Conservation (phyloP, 306 rosid genomes). For the Nissolia schottii region DNA sequence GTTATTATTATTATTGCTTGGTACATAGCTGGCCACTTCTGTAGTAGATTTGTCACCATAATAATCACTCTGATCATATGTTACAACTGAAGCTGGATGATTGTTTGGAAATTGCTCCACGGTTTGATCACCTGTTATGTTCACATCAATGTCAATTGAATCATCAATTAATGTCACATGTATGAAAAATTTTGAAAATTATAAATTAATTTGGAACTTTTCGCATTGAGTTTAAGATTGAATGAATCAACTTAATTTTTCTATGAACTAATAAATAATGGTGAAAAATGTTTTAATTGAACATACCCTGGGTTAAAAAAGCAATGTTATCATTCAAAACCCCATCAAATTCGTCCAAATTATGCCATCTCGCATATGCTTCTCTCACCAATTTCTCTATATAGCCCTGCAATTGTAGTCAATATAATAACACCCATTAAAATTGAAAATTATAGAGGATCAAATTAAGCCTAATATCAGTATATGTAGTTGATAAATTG, state of each 20-base stretch:
- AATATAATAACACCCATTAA: background rate
- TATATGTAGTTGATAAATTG: background rate
- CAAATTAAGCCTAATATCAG: background rate
- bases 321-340: slow-evolving; percentile 37
- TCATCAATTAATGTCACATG: too few relatives aligned
- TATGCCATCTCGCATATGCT: slow-evolving; percentile 54
- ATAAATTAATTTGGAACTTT: too few relatives aligned
- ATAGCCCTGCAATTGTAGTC: slow-evolving; percentile 33
- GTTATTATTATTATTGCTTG: slow-evolving; percentile 9
- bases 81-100: background rate
- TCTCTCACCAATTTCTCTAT: slow-evolving; percentile 44
- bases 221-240: background rate
- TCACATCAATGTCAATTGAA: background rate
- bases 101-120: slow-evolving; percentile 25
- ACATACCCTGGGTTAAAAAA: slow-evolving; percentile 56
- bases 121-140: slow-evolving; percentile 32
- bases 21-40: slow-evolving; percentile 15
- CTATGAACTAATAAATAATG: background rate
- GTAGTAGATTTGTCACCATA: slow-evolving; percentile 17
- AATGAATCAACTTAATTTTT: background rate
- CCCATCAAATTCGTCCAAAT: slow-evolving; percentile 45
- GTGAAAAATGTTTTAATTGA: too few relatives aligned
- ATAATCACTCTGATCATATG: slow-evolving; percentile 28
- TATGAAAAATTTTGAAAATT: too few relatives aligned
- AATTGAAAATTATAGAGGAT: background rate